A percentile compares a stretch with the other conserved stretches of the same genome.
Conservation (phyloP, 768 basidiomycete genomes). For the Clathrus columnatus region DNA sequence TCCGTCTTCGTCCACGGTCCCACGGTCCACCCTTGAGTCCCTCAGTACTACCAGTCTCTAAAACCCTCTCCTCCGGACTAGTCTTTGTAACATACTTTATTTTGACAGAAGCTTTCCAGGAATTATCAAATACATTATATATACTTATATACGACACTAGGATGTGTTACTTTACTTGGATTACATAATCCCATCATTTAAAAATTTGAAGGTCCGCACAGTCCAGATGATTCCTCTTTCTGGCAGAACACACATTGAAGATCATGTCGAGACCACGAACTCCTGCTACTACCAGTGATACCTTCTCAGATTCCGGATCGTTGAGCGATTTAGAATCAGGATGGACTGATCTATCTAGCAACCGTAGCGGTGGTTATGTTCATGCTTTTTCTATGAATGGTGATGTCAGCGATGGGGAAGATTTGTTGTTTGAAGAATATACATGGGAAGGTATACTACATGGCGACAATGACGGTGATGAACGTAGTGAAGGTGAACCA, state of each 20-base stretch:
- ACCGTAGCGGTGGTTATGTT: constrained; percentile 2
- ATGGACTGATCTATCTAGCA: constrained; percentile 8
- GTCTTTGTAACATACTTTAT: no score
- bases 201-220: neutral
- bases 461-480: neutral
- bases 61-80: no score
- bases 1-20: no score
- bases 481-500: neutral
- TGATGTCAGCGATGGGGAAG: constrained; percentile 5
- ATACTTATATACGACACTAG: no score
- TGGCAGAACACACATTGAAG: neutral
- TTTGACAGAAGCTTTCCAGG: no score
- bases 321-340: constrained; percentile 10
- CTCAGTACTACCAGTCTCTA: no score
- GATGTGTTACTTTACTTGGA: no score
- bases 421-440: neutral
- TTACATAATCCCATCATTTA: neutral
- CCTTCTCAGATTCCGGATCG: constrained; percentile 7
- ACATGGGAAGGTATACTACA: constrained; percentile 5
- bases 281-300: constrained; percentile 6
- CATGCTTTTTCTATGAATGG: neutral
- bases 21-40: no score
- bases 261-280: constrained; percentile 5
- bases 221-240: neutral
- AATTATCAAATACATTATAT: no score